Evolutionary conservation across 495 filamentous ascomycete species (phyloP), one percentile per base, ranked within the genome.

Genomic region (Platismatia glauca): DNA sequence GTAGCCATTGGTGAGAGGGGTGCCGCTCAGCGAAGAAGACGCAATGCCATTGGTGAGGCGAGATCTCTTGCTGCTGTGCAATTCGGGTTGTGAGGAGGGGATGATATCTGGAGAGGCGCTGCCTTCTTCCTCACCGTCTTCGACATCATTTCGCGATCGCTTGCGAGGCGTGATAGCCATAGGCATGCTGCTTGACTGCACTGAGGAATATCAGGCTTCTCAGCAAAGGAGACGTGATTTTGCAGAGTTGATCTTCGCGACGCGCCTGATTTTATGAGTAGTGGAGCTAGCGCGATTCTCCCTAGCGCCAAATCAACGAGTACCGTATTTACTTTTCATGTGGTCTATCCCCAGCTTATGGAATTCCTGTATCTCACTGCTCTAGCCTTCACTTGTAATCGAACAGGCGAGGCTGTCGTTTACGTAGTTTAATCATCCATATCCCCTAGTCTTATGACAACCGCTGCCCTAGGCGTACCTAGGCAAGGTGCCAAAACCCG

Each of bases 31-130:
- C 29, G 64, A 48, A 46, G 55, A 33, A 20, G 44, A 59, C 38
- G 59, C 55, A 18, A 60, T 58, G 50, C 66, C 66, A 27, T 70
- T 68, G 50, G 43, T 59, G 33, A 68, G 64, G 41, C 68, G 66
- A 22, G 64, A 50, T 59, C 64, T 66, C 53, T 70, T 70, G 34
- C 41, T 34, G 50, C 38, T 57, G 34, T n/a, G 29, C 34, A 50
- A 48, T 20, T 60, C 58, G 20, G 65, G 57, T 53, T 56, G 52
- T 20, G 57, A 63, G 41, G 64, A 59, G 4, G 57, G 38, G 27
- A 57, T 53, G 27, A 61, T n/a, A 24, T 57, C 55, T 44, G 59
- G 53, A 37, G 60, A 62, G 9, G 33, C 39, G 41, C 55, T 44
- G 15, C 44, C 60, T 24, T 50, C 38, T 15, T 67, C 50, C 35